Evolutionary conservation across 306 rosid species (phyloP).

Genomic region (Sindora glabra): DNA sequence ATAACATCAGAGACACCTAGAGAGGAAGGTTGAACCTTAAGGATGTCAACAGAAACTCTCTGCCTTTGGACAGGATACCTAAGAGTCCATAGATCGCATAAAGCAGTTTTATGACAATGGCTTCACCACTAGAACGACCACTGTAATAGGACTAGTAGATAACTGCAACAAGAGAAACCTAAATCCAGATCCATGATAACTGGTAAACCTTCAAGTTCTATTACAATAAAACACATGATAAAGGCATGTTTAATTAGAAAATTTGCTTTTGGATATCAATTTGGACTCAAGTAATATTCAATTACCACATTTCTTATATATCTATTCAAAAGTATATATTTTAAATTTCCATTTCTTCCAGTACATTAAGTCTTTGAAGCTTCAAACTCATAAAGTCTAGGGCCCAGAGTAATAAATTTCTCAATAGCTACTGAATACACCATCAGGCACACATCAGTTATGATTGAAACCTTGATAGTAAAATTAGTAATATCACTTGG

Average conservation of each 20-base stretch:
- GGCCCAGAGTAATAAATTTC: background rate
- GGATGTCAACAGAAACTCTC: too few species aligned
- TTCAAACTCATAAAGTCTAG: background rate
- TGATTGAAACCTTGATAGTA: background rate
- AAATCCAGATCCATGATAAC: background rate
- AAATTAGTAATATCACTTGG: background rate
- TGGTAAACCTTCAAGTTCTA: background rate
- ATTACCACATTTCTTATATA: background rate
- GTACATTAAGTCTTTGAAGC: background rate
- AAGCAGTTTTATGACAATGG: too few species aligned
- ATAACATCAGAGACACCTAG: too few species aligned
- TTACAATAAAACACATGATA: background rate
- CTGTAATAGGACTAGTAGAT: background rate
- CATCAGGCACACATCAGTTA: background rate
- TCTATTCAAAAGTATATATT: background rate
- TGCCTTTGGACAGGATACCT: too few species aligned
- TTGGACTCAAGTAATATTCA: background rate
- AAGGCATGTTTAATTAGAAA: background rate
- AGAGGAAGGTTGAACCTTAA: too few species aligned
- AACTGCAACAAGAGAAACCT: background rate
- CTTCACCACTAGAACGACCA: too few species aligned
- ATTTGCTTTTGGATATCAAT: background rate
- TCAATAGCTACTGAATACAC: background rate
- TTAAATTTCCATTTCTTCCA: background rate
- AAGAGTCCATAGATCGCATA: too few species aligned